Evolutionary conservation across 2,329 filamentous ascomycete genomes (phyloP).

Genomic region (Neocatenulostroma microsporum): DNA sequence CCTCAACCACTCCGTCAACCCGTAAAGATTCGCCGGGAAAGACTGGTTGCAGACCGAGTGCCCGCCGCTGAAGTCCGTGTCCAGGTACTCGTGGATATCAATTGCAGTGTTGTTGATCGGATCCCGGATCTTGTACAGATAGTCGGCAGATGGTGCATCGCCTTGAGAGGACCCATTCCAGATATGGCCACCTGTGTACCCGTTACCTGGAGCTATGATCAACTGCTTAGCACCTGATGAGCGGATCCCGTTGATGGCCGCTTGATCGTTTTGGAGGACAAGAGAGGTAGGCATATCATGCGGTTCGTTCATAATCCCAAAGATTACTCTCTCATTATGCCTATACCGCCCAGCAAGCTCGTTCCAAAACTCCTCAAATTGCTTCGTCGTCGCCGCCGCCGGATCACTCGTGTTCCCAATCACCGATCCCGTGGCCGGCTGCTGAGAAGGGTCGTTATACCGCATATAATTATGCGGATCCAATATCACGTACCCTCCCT

Average conservation of each 20-base stretch:
- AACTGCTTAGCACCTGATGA: slow-evolving; percentile 4
- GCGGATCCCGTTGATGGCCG: slow-evolving; percentile 7
- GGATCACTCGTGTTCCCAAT: slow-evolving; percentile 7
- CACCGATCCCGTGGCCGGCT: slow-evolving; percentile 35
- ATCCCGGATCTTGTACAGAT: slow-evolving; percentile 4
- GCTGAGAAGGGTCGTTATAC: slow-evolving; percentile 45
- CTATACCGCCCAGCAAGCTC: slow-evolving; percentile 4
- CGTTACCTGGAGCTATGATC: slow-evolving; percentile 7
- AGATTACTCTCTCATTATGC: slow-evolving; percentile 5
- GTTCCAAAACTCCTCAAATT: slow-evolving; percentile 6
- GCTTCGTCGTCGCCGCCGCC: slow-evolving; percentile 2
- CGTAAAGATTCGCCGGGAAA: slow-evolving; percentile 3
- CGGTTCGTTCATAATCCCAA: slow-evolving; percentile 8
- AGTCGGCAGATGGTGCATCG: not conserved
- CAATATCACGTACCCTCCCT: slow-evolving; percentile 5
- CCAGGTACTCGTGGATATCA: slow-evolving; percentile 8
- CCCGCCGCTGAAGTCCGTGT: slow-evolving; percentile 4
- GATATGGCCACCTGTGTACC: slow-evolving; percentile 6
- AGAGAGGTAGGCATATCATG: slow-evolving; percentile 6
- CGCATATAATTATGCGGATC: slow-evolving; percentile 33
- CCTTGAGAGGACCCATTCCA: not conserved
- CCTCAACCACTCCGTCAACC: slow-evolving; percentile 4
- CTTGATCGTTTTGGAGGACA: slow-evolving; percentile 6
- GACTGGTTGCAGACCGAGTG: slow-evolving; percentile 3
- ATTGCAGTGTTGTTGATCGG: slow-evolving; percentile 7